phyloP scores from a whole-genome alignment of 2,329 filamentous ascomycete genomes.

The Metarhizium album region DNA sequence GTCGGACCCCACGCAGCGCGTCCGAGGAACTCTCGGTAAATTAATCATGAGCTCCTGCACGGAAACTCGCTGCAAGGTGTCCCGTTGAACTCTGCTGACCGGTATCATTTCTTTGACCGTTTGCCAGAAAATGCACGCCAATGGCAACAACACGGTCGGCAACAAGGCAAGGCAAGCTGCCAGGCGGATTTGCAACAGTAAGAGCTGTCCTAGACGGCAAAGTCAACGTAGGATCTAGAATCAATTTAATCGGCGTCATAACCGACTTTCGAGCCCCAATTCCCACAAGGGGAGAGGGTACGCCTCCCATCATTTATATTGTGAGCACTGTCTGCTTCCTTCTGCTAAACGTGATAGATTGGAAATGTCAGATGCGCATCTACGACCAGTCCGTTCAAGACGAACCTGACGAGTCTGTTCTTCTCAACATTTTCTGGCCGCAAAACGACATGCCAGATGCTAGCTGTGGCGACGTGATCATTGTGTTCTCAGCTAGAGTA shows the following conservation, averaged over 20 bases:
- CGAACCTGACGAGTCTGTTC: slow-evolving; percentile 24
- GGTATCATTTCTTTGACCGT: background rate
- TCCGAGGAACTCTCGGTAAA: background rate
- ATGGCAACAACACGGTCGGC: slow-evolving; percentile 6
- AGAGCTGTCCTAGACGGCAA: slow-evolving; percentile 32
- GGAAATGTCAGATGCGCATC: slow-evolving; percentile 49
- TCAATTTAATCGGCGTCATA: slow-evolving; percentile 61
- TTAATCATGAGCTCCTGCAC: background rate
- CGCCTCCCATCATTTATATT: slow-evolving; percentile 4
- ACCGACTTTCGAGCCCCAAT: slow-evolving; percentile 49
- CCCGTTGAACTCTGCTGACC: background rate
- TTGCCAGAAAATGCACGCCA: background rate
- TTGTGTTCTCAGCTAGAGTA: slow-evolving; percentile 46
- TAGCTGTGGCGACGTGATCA: slow-evolving; percentile 27
- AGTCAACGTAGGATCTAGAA: slow-evolving; percentile 16
- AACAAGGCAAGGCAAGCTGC: slow-evolving; percentile 8
- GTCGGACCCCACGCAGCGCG: background rate
- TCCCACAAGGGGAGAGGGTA: slow-evolving; percentile 41
- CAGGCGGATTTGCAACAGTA: slow-evolving; percentile 19
- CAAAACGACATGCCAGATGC: slow-evolving; percentile 36
- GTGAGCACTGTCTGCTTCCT: background rate
- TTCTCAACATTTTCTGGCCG: slow-evolving; percentile 51
- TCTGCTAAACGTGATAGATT: slow-evolving; percentile 31
- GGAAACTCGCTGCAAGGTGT: background rate
- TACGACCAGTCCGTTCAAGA: slow-evolving; percentile 46